A percentile compares a stretch with the other conserved stretches of the same genome.
phyloP scores from a whole-genome alignment of 768 basidiomycete species.

The Lactarius tabidus region DNA sequence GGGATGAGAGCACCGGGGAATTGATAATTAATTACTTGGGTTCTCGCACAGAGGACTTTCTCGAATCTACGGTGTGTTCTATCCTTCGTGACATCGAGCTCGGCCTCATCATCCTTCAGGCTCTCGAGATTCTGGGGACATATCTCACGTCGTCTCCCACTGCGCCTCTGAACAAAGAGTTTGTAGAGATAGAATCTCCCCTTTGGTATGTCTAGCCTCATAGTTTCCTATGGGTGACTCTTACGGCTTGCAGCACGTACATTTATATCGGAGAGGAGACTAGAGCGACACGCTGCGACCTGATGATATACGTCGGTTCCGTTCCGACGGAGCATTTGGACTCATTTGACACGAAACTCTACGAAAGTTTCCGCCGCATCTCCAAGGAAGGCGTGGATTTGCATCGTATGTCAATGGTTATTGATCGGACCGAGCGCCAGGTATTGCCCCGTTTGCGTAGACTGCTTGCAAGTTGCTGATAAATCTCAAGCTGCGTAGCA shows the following conservation, averaged over 20 bases:
- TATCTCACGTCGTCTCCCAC: conserved; percentile 86
- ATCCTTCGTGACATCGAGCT: background rate
- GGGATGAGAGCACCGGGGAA: conserved; percentile 94
- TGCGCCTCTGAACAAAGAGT: conserved; percentile 85
- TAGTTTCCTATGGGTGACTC: conserved; percentile 5
- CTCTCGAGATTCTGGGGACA: conserved; percentile 77
- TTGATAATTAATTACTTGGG: conserved; percentile 74
- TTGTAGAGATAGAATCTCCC: conserved; percentile 86
- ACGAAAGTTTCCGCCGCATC: conserved; percentile 64
- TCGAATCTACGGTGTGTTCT: conserved; percentile 60
- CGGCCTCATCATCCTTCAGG: conserved; percentile 39
- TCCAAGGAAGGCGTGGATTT: conserved; percentile 79
- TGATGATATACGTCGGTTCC: conserved; percentile 77
- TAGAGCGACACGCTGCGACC: conserved; percentile 64
- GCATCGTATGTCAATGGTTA: conserved; percentile 81
- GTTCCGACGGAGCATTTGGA: conserved; percentile 79
- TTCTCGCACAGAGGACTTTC: conserved; percentile 63
- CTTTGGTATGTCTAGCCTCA: conserved; percentile 55
- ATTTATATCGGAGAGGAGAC: conserved; percentile 81
- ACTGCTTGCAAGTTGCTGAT: conserved; percentile 2
- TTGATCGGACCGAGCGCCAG: conserved; percentile 86
- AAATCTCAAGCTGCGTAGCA: conserved; percentile 63
- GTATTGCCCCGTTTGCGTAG: conserved; percentile 33
- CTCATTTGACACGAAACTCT: conserved; percentile 65
- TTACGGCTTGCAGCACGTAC: conserved; percentile 53